phyloP scores from a whole-genome alignment of 768 basidiomycete genomes.

The Mycena epipterygia region DNA sequence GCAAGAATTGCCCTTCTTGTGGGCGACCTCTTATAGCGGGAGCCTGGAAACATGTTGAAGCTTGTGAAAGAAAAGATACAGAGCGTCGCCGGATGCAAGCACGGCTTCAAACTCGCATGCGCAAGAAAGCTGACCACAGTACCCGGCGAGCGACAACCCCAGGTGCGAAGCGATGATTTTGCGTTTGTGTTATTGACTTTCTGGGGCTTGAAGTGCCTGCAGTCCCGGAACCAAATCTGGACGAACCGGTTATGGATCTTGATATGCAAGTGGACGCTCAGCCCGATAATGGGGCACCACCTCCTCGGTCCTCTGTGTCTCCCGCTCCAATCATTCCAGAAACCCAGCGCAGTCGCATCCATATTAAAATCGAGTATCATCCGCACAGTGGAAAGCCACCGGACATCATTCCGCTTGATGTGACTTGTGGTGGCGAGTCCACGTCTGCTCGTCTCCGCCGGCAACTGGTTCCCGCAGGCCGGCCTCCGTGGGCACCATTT shows the following conservation, averaged over 20 bases:
- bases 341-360: background rate
- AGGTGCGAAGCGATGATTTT: background rate
- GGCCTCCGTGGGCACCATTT: constrained; percentile 31
- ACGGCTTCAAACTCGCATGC: background rate
- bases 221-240: background rate
- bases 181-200: background rate
- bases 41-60: background rate
- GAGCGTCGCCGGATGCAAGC: background rate
- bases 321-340: background rate
- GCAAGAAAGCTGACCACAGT: background rate
- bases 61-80: background rate
- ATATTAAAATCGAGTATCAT: constrained; percentile 1
- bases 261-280: background rate
- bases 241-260: background rate
- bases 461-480: background rate
- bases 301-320: background rate
- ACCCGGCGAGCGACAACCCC: background rate
- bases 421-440: background rate
- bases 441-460: background rate
- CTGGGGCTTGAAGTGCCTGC: background rate
- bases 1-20: background rate
- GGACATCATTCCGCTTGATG: constrained; percentile 13
- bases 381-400: background rate
- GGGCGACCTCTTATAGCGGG: background rate
- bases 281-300: background rate